Percentiles rank a stretch among this genome's conserved stretches.
These are phyloP conservation scores for Exophiala sideris DNA, from an alignment of 2,329 filamentous ascomycete genomes.

Conservation along the genomic window DNA sequence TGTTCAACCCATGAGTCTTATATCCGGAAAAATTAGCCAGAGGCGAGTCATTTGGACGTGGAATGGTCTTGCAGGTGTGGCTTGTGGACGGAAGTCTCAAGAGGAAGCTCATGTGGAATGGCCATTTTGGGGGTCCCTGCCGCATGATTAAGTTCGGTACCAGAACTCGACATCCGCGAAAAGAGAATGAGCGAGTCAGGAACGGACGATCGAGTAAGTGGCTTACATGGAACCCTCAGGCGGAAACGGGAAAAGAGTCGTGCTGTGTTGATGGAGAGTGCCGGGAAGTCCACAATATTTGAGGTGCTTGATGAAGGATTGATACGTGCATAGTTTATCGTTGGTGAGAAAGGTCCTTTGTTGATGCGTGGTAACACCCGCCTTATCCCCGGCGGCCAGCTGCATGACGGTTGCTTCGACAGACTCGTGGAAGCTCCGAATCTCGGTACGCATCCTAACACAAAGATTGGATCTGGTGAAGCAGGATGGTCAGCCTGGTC, in stretches of 20 bases:
- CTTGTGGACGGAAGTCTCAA: not conserved
- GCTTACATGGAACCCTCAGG: not conserved
- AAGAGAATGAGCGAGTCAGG: not conserved
- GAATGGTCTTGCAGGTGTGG: not conserved
- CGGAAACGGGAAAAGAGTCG: not conserved
- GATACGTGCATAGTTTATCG: not conserved
- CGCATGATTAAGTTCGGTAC: not conserved
- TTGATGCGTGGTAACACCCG: slow-evolving; percentile 4
- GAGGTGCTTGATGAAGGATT: not conserved
- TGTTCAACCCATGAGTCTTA: too few species aligned
- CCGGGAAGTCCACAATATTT: not conserved
- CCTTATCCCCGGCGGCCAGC: slow-evolving; percentile 1
- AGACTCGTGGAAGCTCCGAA: slow-evolving; percentile 1
- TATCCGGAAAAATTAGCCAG: too few species aligned
- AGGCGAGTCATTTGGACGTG: too few species aligned
- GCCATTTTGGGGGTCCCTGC: not conserved
- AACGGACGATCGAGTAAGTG: not conserved
- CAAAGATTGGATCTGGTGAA: not conserved
- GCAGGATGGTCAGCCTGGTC: not conserved
- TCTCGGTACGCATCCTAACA: slow-evolving; percentile 2
- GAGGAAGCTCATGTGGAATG: not conserved
- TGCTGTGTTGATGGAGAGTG: not conserved
- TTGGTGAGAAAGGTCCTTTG: not conserved
- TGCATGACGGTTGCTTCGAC: slow-evolving; percentile 4
- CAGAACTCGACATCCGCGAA: not conserved